A percentile compares a stretch with the other conserved stretches of the same genome.
Conservation (phyloP, 2,329 filamentous ascomycete species). For the Cephalotrichum gorgonifer region DNA sequence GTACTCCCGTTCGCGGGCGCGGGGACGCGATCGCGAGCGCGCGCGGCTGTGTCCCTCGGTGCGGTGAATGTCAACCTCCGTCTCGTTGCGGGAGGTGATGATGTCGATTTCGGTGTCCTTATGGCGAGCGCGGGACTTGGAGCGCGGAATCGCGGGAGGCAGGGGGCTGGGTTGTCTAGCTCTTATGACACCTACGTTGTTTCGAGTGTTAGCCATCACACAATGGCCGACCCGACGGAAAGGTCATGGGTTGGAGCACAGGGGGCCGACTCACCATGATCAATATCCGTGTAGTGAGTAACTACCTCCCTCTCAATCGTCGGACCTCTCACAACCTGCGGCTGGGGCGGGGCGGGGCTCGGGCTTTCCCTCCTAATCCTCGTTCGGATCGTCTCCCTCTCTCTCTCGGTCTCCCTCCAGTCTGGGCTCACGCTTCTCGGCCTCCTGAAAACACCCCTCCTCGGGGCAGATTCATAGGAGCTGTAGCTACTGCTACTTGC, state of each 20-base stretch:
- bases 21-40: constrained; percentile 27
- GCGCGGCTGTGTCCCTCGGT: constrained; percentile 16
- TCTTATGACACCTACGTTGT: constrained; percentile 30
- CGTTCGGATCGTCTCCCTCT: constrained; percentile 35
- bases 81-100: constrained; percentile 40
- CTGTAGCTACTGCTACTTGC: background rate
- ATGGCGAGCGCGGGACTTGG: constrained; percentile 32
- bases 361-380: constrained; percentile 37
- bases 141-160: constrained; percentile 33
- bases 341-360: constrained; percentile 40
- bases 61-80: constrained; percentile 46
- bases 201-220: background rate
- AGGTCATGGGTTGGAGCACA: background rate
- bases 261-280: constrained; percentile 56
- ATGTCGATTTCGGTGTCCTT: constrained; percentile 54
- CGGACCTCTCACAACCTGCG: constrained; percentile 60
- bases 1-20: constrained; percentile 12
- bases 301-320: constrained; percentile 83
- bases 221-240: background rate
- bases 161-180: constrained; percentile 32
- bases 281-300: constrained; percentile 77
- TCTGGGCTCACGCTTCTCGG: constrained; percentile 7
- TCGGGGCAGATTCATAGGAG: background rate
- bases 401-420: constrained; percentile 27
- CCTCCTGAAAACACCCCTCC: background rate